Percentiles rank a stretch among this genome's conserved stretches.
phyloP scores from a whole-genome alignment of 495 filamentous ascomycete species.

The Aspergillus nanangensis region DNA sequence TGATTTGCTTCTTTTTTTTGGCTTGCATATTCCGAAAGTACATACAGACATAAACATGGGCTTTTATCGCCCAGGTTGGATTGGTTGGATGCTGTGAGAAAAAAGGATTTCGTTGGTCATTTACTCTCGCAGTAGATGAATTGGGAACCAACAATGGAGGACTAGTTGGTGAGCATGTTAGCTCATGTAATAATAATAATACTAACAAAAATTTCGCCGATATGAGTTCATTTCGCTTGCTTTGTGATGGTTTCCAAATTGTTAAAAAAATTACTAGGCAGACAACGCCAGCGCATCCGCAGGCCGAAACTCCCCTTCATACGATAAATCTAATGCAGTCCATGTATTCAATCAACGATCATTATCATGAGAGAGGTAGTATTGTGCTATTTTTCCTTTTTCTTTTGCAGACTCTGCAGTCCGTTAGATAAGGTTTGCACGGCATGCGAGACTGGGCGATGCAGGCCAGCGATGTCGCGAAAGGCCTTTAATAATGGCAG shows the following conservation, averaged over 20 bases:
- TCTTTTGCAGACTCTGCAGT: conserved; percentile 16
- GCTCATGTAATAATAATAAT: no score
- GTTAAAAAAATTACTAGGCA: not conserved
- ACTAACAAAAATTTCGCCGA: no score
- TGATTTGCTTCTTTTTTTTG: not conserved
- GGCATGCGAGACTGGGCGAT: conserved; percentile 18
- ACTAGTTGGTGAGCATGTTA: no score
- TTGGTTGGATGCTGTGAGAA: no score
- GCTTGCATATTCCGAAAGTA: no score
- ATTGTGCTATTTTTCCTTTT: conserved; percentile 1
- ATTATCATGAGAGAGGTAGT: not conserved
- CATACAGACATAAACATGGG: conserved; percentile 1
- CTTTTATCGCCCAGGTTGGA: no score
- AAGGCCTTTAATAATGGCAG: no score
- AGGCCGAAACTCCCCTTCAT: not conserved
- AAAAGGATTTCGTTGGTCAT: no score
- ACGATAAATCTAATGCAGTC: not conserved
- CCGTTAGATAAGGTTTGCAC: conserved; percentile 16
- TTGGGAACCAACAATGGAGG: no score
- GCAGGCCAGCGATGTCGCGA: conserved; percentile 25
- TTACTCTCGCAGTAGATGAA: no score
- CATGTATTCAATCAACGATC: not conserved
- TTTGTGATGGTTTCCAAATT: no score
- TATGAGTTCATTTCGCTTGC: no score
- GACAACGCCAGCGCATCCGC: not conserved